Evolutionary conservation across 2,329 filamentous ascomycete genomes (phyloP).

Genomic region (Penicillium sp.): DNA sequence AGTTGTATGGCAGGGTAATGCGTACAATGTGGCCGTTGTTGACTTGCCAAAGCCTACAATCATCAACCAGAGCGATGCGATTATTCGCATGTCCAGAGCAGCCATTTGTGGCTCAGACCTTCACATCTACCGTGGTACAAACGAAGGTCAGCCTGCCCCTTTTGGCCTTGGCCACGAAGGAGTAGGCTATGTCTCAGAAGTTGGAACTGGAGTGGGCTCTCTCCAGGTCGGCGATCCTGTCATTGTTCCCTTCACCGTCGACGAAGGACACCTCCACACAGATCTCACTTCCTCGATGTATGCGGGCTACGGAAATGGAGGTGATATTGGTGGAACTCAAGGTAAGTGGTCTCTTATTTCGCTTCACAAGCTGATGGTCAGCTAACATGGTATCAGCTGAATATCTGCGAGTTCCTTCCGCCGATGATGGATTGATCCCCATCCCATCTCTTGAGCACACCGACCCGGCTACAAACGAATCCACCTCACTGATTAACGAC

Average conservation of each 20-base stretch:
- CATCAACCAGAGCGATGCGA: slow-evolving; percentile 32
- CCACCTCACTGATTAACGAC: slow-evolving; percentile 6
- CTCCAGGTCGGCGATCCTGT: slow-evolving; percentile 26
- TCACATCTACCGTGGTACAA: slow-evolving; percentile 36
- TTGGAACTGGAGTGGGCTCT: slow-evolving; percentile 15
- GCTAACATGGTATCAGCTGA: slow-evolving; percentile 12
- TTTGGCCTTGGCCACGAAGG: slow-evolving; percentile 24
- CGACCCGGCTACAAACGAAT: neutral
- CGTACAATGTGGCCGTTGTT: slow-evolving; percentile 27
- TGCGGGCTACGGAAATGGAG: slow-evolving; percentile 1
- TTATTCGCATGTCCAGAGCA: slow-evolving; percentile 38
- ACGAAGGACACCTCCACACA: slow-evolving; percentile 11
- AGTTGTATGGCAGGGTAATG: slow-evolving; percentile 29
- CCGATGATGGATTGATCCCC: slow-evolving; percentile 18
- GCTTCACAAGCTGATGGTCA: neutral
- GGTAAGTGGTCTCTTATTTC: neutral
- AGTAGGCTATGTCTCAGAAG: slow-evolving; percentile 20
- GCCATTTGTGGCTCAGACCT: slow-evolving; percentile 42
- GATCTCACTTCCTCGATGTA: neutral
- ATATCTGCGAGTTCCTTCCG: slow-evolving; percentile 20
- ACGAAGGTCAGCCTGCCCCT: slow-evolving; percentile 20
- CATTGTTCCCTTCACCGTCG: slow-evolving; percentile 16
- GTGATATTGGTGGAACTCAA: slow-evolving; percentile 10
- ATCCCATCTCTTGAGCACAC: slow-evolving; percentile 9
- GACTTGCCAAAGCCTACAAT: slow-evolving; percentile 25